Conservation (phyloP, 192 early-diverging fungal genomes). For the Geosiphon pyriformis region DNA sequence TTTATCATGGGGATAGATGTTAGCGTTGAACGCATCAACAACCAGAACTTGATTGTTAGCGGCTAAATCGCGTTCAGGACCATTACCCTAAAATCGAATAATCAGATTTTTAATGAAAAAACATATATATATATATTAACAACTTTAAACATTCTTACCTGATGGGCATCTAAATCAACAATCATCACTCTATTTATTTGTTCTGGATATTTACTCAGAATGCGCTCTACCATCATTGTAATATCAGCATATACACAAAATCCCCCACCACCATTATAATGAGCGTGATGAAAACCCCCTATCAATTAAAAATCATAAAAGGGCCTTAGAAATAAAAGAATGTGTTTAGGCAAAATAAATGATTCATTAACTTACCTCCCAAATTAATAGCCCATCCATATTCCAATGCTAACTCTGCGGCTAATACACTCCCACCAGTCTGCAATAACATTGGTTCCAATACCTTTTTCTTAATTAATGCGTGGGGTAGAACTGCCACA, state of each 20-base stretch:
- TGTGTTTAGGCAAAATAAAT: neutral
- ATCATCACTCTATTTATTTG: conserved; percentile 21
- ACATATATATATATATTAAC: neutral
- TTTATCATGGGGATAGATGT: conserved; percentile 18
- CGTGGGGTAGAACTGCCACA: conserved; percentile 14
- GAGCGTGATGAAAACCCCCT: conserved; percentile 26
- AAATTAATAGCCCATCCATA: conserved; percentile 27
- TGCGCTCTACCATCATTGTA: conserved; percentile 10
- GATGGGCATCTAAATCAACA: conserved; percentile 27
- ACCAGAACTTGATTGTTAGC: conserved; percentile 16
- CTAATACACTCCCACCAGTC: conserved; percentile 21
- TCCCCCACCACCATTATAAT: conserved; percentile 19
- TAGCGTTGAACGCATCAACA: conserved; percentile 20
- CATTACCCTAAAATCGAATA: conserved; percentile 20
- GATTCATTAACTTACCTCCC: neutral
- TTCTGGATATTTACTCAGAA: conserved; percentile 1
- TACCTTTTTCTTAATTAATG: conserved; percentile 17
- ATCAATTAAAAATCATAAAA: neutral
- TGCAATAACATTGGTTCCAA: conserved; percentile 23
- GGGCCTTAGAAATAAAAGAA: neutral
- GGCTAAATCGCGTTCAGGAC: conserved; percentile 22
- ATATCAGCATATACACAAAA: conserved; percentile 28
- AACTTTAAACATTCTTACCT: conserved; percentile 5
- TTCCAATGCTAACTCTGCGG: conserved; percentile 23
- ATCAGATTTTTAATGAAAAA: neutral